Conservation (phyloP, 192 early-diverging fungal genomes). For the Gamsiella multidivaricata region DNA sequence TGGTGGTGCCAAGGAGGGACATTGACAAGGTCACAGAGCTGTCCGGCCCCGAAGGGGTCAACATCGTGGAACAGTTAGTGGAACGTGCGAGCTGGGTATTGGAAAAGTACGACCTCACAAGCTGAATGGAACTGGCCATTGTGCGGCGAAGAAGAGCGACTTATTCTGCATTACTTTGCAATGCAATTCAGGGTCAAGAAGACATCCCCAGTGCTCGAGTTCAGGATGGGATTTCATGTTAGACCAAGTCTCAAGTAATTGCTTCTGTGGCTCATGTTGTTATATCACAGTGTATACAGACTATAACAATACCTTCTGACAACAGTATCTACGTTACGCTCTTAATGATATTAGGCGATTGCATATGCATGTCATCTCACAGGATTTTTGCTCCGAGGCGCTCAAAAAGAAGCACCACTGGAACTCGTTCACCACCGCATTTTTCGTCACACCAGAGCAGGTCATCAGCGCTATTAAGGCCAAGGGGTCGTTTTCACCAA, state of each 20-base stretch:
- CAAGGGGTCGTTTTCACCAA: slow-evolving; percentile 53
- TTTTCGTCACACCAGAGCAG: slow-evolving; percentile 60
- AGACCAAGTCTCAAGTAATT: slow-evolving; percentile 66
- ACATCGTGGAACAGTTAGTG: slow-evolving; percentile 46
- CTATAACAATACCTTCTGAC: neutral
- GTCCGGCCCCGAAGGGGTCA: slow-evolving; percentile 31
- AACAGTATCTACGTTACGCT: neutral
- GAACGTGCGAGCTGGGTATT: slow-evolving; percentile 43
- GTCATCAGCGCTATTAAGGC: slow-evolving; percentile 53
- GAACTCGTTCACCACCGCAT: slow-evolving; percentile 71
- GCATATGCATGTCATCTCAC: slow-evolving; percentile 73
- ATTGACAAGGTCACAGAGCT: slow-evolving; percentile 55
- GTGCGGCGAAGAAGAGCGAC: neutral
- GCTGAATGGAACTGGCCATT: neutral
- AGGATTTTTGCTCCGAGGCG: slow-evolving; percentile 62
- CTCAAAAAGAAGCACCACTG: slow-evolving; percentile 73
- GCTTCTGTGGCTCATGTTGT: neutral
- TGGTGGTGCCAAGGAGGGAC: slow-evolving; percentile 62
- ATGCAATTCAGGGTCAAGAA: slow-evolving; percentile 18
- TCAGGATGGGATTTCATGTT: slow-evolving; percentile 71
- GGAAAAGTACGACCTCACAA: slow-evolving; percentile 10
- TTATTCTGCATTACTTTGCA: neutral
- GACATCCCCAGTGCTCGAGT: slow-evolving; percentile 31
- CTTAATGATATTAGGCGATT: slow-evolving; percentile 56
- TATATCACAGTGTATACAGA: too few relatives aligned